Conservation (phyloP, 768 basidiomycete genomes). For the Steccherinum ochraceum region DNA sequence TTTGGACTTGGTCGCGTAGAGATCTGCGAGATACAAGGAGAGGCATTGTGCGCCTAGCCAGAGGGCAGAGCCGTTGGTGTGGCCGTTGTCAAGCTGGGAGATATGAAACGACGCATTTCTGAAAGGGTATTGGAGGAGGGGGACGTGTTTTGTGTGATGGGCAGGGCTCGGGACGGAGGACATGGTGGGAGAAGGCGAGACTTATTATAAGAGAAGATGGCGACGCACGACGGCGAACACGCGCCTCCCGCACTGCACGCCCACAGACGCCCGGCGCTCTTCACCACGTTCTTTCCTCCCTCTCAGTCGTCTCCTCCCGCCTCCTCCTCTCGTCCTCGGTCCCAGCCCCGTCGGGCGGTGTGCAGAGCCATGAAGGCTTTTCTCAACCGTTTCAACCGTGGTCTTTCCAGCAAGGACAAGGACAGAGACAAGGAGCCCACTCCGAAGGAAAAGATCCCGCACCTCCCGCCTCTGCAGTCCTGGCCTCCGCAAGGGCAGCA, state of each 20-base stretch:
- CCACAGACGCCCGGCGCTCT: slow-evolving; percentile 1
- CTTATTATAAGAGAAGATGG: neutral
- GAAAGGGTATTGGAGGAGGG: slow-evolving; percentile 42
- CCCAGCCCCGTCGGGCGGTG: slow-evolving; percentile 5
- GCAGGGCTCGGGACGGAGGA: too few species aligned
- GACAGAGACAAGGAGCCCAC: slow-evolving; percentile 44
- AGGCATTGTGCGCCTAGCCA: slow-evolving; percentile 83
- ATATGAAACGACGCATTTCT: slow-evolving; percentile 35
- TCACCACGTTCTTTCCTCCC: slow-evolving; percentile 2
- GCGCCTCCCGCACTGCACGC: slow-evolving; percentile 8
- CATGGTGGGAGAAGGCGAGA: slow-evolving; percentile 8
- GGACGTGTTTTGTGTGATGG: slow-evolving; percentile 58
- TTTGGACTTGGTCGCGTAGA: slow-evolving; percentile 23
- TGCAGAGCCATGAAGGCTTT: slow-evolving; percentile 69
- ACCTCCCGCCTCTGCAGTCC: slow-evolving; percentile 52
- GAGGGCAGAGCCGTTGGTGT: slow-evolving; percentile 73
- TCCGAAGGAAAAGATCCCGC: slow-evolving; percentile 54
- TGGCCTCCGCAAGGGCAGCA: slow-evolving; percentile 49
- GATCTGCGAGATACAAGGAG: slow-evolving; percentile 47
- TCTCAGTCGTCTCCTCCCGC: slow-evolving; percentile 9
- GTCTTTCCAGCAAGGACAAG: slow-evolving; percentile 52
- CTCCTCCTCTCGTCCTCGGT: slow-evolving; percentile 1
- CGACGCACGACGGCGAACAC: neutral
- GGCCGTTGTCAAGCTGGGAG: slow-evolving; percentile 52
- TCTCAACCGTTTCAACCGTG: slow-evolving; percentile 67